These are phyloP conservation scores for Trichomonas vaginalis DNA, from an alignment of 208 protist genomes.

Conservation along the genomic window DNA sequence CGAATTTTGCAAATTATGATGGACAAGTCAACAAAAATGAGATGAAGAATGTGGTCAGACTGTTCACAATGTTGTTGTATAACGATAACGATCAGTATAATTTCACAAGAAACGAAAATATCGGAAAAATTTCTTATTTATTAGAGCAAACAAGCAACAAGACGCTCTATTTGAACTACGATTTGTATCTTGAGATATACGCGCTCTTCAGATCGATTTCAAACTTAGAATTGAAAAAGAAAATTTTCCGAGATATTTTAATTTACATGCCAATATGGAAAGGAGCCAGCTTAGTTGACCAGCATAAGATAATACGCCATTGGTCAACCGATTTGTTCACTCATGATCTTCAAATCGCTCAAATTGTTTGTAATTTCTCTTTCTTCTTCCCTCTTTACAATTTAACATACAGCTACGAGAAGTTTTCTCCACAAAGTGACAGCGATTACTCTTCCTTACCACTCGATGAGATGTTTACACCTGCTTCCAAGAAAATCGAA, in stretches of 20 bases:
- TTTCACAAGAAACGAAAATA: neutral
- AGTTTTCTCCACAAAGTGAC: neutral
- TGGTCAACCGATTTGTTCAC: neutral
- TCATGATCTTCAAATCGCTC: neutral
- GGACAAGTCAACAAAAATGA: neutral
- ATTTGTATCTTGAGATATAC: neutral
- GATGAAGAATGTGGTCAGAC: neutral
- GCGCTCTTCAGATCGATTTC: neutral
- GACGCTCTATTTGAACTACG: neutral
- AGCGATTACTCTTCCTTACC: no score
- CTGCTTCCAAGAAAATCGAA: no score
- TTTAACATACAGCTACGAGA: neutral
- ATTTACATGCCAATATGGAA: neutral
- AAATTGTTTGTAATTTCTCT: neutral
- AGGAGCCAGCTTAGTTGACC: neutral
- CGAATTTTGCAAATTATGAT: neutral
- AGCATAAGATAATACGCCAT: neutral
- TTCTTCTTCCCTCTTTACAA: neutral
- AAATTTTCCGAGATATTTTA: neutral
- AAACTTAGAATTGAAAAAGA: neutral
- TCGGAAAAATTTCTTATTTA: neutral
- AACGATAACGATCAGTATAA: neutral
- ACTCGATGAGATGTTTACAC: no score
- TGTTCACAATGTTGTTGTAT: neutral
- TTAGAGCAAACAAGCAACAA: neutral